phyloP scores from a whole-genome alignment of 1,284 basidiomycete genomes.

The Uromyces viciae-fabae region DNA sequence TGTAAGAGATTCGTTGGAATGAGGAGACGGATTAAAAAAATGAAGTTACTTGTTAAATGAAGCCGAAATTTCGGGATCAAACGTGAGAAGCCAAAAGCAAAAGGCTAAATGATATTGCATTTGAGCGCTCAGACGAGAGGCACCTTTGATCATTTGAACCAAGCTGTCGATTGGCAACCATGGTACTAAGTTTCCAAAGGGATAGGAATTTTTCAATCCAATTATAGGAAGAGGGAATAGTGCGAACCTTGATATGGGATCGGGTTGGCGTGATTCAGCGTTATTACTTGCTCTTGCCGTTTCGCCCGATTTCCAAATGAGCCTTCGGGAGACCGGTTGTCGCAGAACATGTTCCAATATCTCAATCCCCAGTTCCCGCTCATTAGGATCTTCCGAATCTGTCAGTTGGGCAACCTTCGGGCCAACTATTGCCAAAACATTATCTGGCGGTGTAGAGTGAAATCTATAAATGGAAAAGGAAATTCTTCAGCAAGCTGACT shows the following conservation, averaged over 20 bases:
- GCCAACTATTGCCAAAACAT: not conserved
- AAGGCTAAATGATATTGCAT: constrained; percentile 90
- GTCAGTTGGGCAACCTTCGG: constrained; percentile 3
- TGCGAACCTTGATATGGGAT: constrained; percentile 19
- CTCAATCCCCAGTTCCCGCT: constrained; percentile 39
- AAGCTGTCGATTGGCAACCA: constrained; percentile 10
- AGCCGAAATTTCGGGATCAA: constrained; percentile 76
- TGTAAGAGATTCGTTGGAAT: not conserved
- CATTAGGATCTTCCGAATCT: constrained; percentile 32
- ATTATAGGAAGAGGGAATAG: not conserved
- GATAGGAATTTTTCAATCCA: not conserved
- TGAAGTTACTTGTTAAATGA: constrained; percentile 74
- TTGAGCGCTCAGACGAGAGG: constrained; percentile 66
- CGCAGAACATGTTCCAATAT: constrained; percentile 25
- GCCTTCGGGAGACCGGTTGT: constrained; percentile 11
- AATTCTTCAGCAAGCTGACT: not conserved
- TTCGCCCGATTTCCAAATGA: not conserved
- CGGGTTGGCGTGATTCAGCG: not conserved
- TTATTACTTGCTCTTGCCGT: not conserved
- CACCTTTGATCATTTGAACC: constrained; percentile 14
- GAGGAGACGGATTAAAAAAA: too few relatives aligned
- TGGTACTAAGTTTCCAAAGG: not conserved
- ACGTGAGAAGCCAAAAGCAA: constrained; percentile 90
- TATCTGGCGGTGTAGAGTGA: constrained; percentile 18
- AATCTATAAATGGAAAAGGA: not conserved